Percentiles rank a stretch among this genome's conserved stretches.
phyloP scores from a whole-genome alignment of 768 basidiomycete genomes.

The Lactifluus piperatus region DNA sequence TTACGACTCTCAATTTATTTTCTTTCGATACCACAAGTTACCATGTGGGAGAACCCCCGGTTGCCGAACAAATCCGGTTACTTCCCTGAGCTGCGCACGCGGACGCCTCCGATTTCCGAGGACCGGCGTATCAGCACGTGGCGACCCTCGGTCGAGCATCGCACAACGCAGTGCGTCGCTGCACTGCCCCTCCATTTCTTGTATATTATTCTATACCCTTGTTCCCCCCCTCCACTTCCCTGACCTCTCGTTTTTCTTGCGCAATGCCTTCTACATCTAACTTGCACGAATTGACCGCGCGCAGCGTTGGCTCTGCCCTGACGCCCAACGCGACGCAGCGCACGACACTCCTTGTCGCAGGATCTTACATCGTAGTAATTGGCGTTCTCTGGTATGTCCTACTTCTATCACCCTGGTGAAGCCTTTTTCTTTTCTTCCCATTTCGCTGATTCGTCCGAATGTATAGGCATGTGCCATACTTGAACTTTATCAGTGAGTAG shows the following conservation, averaged over 20 bases:
- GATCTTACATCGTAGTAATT: slow-evolving; percentile 62
- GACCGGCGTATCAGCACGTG: not conserved
- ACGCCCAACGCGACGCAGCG: slow-evolving; percentile 66
- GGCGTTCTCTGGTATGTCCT: slow-evolving; percentile 65
- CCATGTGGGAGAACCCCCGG: not conserved
- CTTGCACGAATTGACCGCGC: slow-evolving; percentile 14
- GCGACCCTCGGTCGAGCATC: not conserved
- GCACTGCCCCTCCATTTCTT: not conserved
- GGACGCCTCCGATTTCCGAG: not conserved
- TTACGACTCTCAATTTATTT: slow-evolving; percentile 8
- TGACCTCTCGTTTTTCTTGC: not conserved
- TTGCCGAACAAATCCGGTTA: not conserved
- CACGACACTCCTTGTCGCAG: slow-evolving; percentile 74
- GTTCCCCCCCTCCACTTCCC: not conserved
- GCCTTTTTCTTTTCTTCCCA: not conserved
- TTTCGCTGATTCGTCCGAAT: not conserved
- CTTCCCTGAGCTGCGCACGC: too few species aligned
- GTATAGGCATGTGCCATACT: slow-evolving; percentile 70
- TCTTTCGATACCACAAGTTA: not conserved
- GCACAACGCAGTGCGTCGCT: not conserved
- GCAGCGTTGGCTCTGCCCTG: slow-evolving; percentile 28
- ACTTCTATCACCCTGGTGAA: not conserved
- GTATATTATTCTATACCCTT: not conserved
- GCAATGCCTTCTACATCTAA: slow-evolving; percentile 15
- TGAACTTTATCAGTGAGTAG: slow-evolving; percentile 67